Percentiles rank a stretch among this genome's conserved stretches.
Conservation (phyloP, 2,329 filamentous ascomycete species). For the Arthrobotrys pseudoclavata region DNA sequence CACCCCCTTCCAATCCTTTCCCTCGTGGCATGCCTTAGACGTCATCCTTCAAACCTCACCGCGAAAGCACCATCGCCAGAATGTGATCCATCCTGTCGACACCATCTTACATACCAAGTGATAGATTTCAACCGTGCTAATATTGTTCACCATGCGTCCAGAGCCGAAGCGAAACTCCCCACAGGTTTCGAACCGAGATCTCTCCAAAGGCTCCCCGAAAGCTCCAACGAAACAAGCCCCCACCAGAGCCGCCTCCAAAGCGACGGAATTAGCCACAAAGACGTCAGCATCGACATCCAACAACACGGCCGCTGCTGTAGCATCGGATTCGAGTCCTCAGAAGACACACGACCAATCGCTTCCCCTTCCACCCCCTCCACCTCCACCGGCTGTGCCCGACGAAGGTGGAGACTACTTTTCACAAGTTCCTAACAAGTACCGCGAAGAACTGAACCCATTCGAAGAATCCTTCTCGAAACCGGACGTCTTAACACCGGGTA, state of each 20-base stretch:
- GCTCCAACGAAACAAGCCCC: constrained; percentile 37
- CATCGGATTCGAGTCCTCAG: constrained; percentile 37
- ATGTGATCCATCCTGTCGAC: background rate
- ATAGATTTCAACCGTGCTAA: constrained; percentile 22
- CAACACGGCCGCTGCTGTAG: constrained; percentile 1
- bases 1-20: background rate
- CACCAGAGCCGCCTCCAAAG: constrained; percentile 26
- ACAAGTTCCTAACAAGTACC: constrained; percentile 70
- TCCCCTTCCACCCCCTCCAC: constrained; percentile 69
- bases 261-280: constrained; percentile 30
- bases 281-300: constrained; percentile 27
- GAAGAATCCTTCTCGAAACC: constrained; percentile 88
- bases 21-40: background rate
- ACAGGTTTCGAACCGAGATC: constrained; percentile 45
- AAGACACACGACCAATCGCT: constrained; percentile 66
- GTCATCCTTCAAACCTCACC: constrained; percentile 2
- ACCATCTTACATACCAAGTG: background rate
- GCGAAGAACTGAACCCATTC: constrained; percentile 93
- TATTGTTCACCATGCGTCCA: constrained; percentile 31
- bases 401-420: constrained; percentile 69
- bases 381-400: constrained; percentile 67
- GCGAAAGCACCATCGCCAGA: background rate
- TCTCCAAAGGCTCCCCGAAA: constrained; percentile 54
- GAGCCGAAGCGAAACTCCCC: constrained; percentile 55
- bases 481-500: constrained; percentile 73